Percentiles rank a stretch among this genome's conserved stretches.
These are phyloP conservation scores for Leccinum uliginosum DNA, from an alignment of 768 basidiomycete genomes.

Conservation along the genomic window DNA sequence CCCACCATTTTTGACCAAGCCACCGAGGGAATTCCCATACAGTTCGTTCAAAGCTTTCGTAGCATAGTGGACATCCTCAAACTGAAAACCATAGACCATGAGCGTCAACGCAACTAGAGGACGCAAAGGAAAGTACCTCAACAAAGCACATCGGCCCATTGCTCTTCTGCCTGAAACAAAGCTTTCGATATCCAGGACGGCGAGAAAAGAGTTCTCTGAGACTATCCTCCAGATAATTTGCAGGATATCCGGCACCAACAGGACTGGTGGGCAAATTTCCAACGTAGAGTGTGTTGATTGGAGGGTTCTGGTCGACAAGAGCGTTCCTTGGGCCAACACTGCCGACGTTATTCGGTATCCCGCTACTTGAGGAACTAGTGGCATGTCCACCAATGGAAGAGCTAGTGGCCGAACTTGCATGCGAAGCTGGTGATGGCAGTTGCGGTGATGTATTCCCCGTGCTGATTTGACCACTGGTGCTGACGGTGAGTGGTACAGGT, in stretches of 20 bases:
- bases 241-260: conserved; percentile 64
- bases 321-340: conserved; percentile 32
- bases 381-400: conserved; percentile 29
- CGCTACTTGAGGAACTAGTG: conserved; percentile 29
- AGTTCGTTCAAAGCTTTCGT: conserved; percentile 85
- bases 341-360: conserved; percentile 18
- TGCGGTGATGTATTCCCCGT: conserved; percentile 55
- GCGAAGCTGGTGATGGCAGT: conserved; percentile 71
- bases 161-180: conserved; percentile 93
- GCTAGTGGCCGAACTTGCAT: conserved; percentile 47
- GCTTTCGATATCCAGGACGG: conserved; percentile 82
- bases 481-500: conserved; percentile 38
- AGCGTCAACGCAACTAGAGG: background rate
- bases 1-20: conserved; percentile 91
- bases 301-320: conserved; percentile 87
- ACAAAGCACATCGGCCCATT: conserved; percentile 99
- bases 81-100: conserved; percentile 42
- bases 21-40: conserved; percentile 87
- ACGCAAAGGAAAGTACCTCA: conserved; percentile 54
- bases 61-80: conserved; percentile 84
- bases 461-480: conserved; percentile 37
- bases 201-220: conserved; percentile 77
- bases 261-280: conserved; percentile 89
- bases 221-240: conserved; percentile 82
- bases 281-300: conserved; percentile 99